Base-by-base conservation (phyloP, 345 rosid species). In the Aegle marmelos region DNA sequence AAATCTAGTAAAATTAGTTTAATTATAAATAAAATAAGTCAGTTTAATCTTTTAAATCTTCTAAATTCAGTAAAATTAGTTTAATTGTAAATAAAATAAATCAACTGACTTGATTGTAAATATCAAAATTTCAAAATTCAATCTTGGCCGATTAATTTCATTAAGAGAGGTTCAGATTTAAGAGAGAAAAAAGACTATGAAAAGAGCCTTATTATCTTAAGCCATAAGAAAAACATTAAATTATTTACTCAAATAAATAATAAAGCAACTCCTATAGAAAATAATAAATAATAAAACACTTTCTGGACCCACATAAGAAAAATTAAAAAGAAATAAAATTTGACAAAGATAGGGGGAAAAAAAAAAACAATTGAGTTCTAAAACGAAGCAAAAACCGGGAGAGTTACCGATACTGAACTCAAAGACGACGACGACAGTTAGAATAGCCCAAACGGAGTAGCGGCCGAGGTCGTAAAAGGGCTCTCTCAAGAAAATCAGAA, bases 351-450 rank as follows among this genome's bases (percentile, higher is more conserved):
- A 21, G 9, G 25, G 11, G 11, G 0, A 25, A 7, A 50, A 16
- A 17, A 0, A 50, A 0, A 17, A 16, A 53, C 2, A 6, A 53
- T 17, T 53, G 57, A 53, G 57, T 16, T 10, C 10, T 17, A 48
- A 70, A 45, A 9, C 16, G 34, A 27, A 48, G 19, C 7, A 70
- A 30, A 6, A 70, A 50, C 36, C 31, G 16, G 14, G 68, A 69
- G 11, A 45, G 54, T 28, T 84, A 93, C 97, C 99, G 53, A 95
- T 95, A 2, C 97, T 95, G 87, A 95, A 95, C 80, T 93, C 99
- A 81, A 95, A 95, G 45, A 95, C 93, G 73, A 93, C 98, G 24
- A 93, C 93, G 63, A 93, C 98, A 7, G 99, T 94, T 25, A 94
- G 97, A 82, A 93, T 85, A 72, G 98, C 97, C 98, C 98, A 94